Percentiles rank a stretch among this genome's conserved stretches.
These are phyloP conservation scores for Picochlorum sp. DNA, from an alignment of 139 green algal species.

Conservation along the genomic window DNA sequence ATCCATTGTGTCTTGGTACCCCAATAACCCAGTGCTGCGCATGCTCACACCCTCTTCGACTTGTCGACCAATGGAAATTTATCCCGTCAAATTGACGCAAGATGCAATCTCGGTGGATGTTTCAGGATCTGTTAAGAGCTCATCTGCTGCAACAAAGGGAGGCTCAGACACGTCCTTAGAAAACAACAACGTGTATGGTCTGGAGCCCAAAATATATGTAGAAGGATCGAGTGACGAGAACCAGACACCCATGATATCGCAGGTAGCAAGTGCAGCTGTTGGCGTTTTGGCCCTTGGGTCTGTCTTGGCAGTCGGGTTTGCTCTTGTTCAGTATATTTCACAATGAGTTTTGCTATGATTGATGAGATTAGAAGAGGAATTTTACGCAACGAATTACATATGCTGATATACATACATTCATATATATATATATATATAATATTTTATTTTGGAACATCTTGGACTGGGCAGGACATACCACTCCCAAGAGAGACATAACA, in stretches of 20 bases:
- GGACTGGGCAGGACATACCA: too few relatives aligned
- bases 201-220: conserved; percentile 78
- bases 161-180: conserved; percentile 74
- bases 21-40: conserved; percentile 78
- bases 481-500: too few relatives aligned
- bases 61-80: conserved; percentile 57
- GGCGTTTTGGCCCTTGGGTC: conserved; percentile 5
- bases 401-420: too few relatives aligned
- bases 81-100: conserved; percentile 65
- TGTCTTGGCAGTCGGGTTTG: conserved; percentile 3
- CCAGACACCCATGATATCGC: conserved; percentile 17
- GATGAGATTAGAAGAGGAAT: too few relatives aligned
- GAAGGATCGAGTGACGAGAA: conserved; percentile 35
- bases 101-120: conserved; percentile 66
- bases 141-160: conserved; percentile 14
- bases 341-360: not conserved
- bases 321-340: conserved; percentile 6
- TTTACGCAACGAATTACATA: too few relatives aligned
- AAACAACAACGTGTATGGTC: conserved; percentile 90
- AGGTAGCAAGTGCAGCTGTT: conserved; percentile 6
- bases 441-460: too few relatives aligned
- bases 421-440: too few relatives aligned
- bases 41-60: conserved; percentile 64
- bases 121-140: not conserved
- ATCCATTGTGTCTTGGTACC: conserved; percentile 85